Evolutionary conservation across 805 yeast species (phyloP).

Genomic region (Yamadazyma philogaea): DNA sequence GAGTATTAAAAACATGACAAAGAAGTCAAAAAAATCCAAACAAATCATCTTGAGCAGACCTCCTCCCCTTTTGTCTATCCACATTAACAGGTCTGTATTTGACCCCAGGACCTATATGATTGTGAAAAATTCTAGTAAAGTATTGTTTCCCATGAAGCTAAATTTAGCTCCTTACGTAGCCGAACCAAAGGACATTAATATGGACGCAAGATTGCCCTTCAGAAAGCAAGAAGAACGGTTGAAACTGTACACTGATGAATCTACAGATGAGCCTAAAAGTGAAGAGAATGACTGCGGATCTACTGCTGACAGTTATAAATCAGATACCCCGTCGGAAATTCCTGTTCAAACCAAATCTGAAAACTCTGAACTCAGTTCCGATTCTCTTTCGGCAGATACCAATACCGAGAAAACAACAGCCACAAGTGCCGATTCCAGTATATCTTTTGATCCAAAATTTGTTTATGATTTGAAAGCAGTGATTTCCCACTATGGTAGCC

Average conservation of each 20-base stretch:
- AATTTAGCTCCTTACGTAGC: slow-evolving; percentile 70
- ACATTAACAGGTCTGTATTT: slow-evolving; percentile 89
- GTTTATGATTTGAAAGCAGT: slow-evolving; percentile 77
- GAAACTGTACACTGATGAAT: neutral
- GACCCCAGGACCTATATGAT: slow-evolving; percentile 83
- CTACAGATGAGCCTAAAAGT: neutral
- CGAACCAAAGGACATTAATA: slow-evolving; percentile 63
- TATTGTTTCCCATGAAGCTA: slow-evolving; percentile 68
- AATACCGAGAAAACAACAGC: slow-evolving; percentile 3
- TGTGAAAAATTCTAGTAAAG: slow-evolving; percentile 78
- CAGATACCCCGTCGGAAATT: too few species aligned
- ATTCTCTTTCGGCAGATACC: slow-evolving; percentile 5
- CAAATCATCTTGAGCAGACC: slow-evolving; percentile 78
- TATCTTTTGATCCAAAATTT: slow-evolving; percentile 37
- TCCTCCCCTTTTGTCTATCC: slow-evolving; percentile 79
- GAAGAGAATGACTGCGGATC: too few species aligned
- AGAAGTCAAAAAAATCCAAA: slow-evolving; percentile 77
- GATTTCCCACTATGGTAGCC: slow-evolving; percentile 91
- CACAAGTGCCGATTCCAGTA: slow-evolving; percentile 10
- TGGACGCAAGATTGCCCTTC: slow-evolving; percentile 78
- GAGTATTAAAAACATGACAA: slow-evolving; percentile 70
- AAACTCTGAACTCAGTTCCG: neutral
- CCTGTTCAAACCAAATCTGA: neutral
- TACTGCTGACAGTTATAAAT: too few species aligned
- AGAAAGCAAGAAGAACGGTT: slow-evolving; percentile 50